These are phyloP conservation scores for Hymenoscyphus occultus DNA, from an alignment of 2,329 filamentous ascomycete genomes.

Conservation along the genomic window DNA sequence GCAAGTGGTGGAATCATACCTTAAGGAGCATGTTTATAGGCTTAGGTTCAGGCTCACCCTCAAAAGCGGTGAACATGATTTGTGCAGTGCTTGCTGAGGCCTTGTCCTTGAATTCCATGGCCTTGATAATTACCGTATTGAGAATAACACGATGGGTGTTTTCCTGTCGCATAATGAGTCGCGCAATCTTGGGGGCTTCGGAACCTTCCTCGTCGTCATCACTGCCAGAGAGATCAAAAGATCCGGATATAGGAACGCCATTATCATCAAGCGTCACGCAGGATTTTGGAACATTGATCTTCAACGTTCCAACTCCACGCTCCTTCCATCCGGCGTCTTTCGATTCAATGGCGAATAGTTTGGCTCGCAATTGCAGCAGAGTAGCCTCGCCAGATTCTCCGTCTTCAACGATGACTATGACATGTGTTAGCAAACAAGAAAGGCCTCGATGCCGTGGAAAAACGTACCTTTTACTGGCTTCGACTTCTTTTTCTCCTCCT, in stretches of 20 bases:
- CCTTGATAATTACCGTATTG: slow-evolving; percentile 76
- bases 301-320: slow-evolving; percentile 77
- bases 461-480: slow-evolving; percentile 67
- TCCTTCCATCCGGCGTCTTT: slow-evolving; percentile 74
- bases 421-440: slow-evolving; percentile 23
- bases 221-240: slow-evolving; percentile 55
- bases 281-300: slow-evolving; percentile 70
- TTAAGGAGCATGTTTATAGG: slow-evolving; percentile 60
- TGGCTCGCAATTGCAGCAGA: slow-evolving; percentile 72
- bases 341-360: slow-evolving; percentile 75
- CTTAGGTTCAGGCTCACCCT: slow-evolving; percentile 52
- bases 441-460: neutral
- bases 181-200: slow-evolving; percentile 47
- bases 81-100: slow-evolving; percentile 51
- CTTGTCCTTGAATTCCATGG: slow-evolving; percentile 76
- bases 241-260: slow-evolving; percentile 38
- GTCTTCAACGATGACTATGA: slow-evolving; percentile 68
- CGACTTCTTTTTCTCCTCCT: slow-evolving; percentile 60
- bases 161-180: slow-evolving; percentile 88
- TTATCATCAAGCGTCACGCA: slow-evolving; percentile 55
- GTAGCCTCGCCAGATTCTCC: slow-evolving; percentile 83
- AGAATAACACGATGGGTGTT: slow-evolving; percentile 83
- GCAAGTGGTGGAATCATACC: slow-evolving; percentile 41
- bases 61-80: slow-evolving; percentile 66
- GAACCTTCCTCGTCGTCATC: slow-evolving; percentile 40